These are phyloP conservation scores for Collybia mongolica DNA, from an alignment of 768 basidiomycete genomes.

Conservation along the genomic window DNA sequence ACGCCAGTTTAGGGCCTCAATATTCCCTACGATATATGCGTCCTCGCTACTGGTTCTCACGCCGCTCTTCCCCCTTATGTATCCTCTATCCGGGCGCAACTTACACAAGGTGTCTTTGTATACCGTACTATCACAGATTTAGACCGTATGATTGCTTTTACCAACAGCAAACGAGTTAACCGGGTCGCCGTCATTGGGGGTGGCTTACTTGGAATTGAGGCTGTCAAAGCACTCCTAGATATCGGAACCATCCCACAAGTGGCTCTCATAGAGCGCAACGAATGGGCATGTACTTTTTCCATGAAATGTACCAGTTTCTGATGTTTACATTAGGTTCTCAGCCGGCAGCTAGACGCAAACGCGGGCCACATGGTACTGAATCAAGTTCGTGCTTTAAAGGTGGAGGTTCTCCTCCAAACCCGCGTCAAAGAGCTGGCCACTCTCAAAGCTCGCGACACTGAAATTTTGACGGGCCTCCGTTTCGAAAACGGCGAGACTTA, in stretches of 20 bases:
- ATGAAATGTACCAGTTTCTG: slow-evolving; percentile 6
- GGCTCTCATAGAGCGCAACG: slow-evolving; percentile 4
- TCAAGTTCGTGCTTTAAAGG: slow-evolving; percentile 17
- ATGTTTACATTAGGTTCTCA: slow-evolving; percentile 9
- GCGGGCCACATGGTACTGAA: slow-evolving; percentile 21
- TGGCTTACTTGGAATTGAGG: slow-evolving; percentile 71
- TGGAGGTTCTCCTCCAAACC: slow-evolving; percentile 11
- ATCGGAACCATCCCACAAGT: slow-evolving; percentile 30
- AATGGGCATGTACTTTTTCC: slow-evolving; percentile 14
- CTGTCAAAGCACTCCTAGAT: slow-evolving; percentile 71
- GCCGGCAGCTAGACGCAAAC: slow-evolving; percentile 26
- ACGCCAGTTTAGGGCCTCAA: too few species aligned
- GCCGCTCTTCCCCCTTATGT: slow-evolving; percentile 63
- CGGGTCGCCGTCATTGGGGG: slow-evolving; percentile 64
- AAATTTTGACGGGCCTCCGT: slow-evolving; percentile 45
- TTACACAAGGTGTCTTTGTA: slow-evolving; percentile 60
- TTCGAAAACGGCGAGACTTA: slow-evolving; percentile 46
- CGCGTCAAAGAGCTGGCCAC: slow-evolving; percentile 3
- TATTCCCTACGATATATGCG: slow-evolving; percentile 57
- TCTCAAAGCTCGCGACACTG: slow-evolving; percentile 12
- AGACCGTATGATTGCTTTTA: slow-evolving; percentile 60
- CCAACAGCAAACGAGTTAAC: slow-evolving; percentile 42
- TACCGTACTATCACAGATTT: slow-evolving; percentile 74
- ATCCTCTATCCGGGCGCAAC: slow-evolving; percentile 32
- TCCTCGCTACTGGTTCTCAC: slow-evolving; percentile 70